phyloP scores from a whole-genome alignment of 306 rosid genomes.

The Quercus robur region DNA sequence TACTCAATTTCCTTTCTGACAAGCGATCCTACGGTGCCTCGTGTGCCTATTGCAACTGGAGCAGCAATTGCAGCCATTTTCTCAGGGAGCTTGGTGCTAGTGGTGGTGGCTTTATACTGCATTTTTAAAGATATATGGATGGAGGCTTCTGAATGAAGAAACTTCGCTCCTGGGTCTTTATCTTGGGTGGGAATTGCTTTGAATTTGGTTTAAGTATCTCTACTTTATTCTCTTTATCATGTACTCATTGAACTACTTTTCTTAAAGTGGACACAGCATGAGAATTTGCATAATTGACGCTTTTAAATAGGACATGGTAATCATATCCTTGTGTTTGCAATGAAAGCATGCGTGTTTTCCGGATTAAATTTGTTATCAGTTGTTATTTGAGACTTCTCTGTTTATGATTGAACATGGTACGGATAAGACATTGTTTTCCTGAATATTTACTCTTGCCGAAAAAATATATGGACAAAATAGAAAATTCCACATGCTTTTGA shows the following conservation, averaged over 20 bases:
- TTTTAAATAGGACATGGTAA: slow-evolving; percentile 26
- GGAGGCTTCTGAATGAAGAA: slow-evolving; percentile 51
- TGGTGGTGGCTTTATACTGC: slow-evolving; percentile 41
- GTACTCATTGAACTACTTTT: slow-evolving; percentile 32
- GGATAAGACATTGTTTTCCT: not conserved
- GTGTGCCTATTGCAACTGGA: slow-evolving; percentile 76
- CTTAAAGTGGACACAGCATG: slow-evolving; percentile 35
- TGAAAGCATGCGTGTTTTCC: slow-evolving; percentile 28
- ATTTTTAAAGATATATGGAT: slow-evolving; percentile 19
- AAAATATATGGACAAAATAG: slow-evolving; percentile 1
- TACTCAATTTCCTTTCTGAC: slow-evolving; percentile 74
- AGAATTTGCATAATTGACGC: slow-evolving; percentile 44
- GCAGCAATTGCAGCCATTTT: slow-evolving; percentile 55
- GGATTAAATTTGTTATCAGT: slow-evolving; percentile 23
- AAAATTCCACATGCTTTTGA: not conserved
- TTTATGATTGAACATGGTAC: slow-evolving; percentile 21
- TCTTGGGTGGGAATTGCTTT: slow-evolving; percentile 34
- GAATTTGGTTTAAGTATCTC: slow-evolving; percentile 34
- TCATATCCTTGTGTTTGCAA: slow-evolving; percentile 24
- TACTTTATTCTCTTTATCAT: slow-evolving; percentile 21
- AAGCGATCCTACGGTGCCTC: slow-evolving; percentile 78
- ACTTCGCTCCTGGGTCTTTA: slow-evolving; percentile 25
- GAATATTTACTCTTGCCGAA: not conserved
- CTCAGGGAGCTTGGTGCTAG: slow-evolving; percentile 26
- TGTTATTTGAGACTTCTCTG: slow-evolving; percentile 5